These are phyloP conservation scores for Wilcoxina mikolae DNA, from an alignment of 495 filamentous ascomycete genomes.

Conservation along the genomic window DNA sequence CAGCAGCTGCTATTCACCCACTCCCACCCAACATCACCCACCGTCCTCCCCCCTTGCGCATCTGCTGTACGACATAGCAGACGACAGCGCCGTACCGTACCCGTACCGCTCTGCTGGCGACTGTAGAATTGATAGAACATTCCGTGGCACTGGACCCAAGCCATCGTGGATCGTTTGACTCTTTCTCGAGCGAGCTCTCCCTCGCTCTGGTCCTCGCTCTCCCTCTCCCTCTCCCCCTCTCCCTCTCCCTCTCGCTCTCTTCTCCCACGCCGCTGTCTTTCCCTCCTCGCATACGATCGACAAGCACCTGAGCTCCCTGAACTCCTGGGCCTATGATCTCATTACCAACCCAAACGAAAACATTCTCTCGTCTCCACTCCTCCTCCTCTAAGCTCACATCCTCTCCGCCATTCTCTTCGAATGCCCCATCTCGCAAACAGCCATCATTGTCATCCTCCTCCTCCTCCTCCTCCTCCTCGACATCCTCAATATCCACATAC, in stretches of 20 bases:
- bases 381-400: not conserved
- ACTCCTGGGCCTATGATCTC: not conserved
- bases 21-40: not conserved
- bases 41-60: not conserved
- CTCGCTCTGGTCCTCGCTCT: not conserved
- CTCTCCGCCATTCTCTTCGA: not conserved
- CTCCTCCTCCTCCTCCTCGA: constrained; percentile 3
- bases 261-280: not conserved
- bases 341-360: not conserved
- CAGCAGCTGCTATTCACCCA: too few relatives aligned
- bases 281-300: not conserved
- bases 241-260: not conserved
- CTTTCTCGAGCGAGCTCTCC: too few relatives aligned
- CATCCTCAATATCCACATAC: constrained; percentile 9
- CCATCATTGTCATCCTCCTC: constrained; percentile 6
- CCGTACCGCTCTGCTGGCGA: too few relatives aligned
- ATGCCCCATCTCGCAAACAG: not conserved
- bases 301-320: not conserved
- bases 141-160: not conserved
- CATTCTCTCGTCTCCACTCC: not conserved
- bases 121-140: not conserved
- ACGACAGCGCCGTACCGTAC: too few relatives aligned
- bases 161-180: not conserved
- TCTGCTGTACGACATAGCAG: too few relatives aligned
- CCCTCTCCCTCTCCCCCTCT: not conserved